Conservation (phyloP, 495 filamentous ascomycete genomes). For the Tuber microsphaerosporum region DNA sequence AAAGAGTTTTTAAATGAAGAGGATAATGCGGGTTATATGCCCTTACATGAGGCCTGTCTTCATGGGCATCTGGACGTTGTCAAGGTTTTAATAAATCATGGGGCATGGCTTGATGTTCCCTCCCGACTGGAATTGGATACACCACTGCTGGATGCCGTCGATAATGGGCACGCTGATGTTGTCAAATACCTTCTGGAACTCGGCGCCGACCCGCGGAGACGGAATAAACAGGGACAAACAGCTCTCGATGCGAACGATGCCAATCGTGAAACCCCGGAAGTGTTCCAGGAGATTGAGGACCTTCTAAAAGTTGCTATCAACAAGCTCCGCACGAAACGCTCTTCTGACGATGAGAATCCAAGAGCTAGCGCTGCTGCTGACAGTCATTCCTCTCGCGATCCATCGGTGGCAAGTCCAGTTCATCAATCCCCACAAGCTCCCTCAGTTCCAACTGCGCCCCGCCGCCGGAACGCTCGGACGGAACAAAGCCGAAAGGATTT, state of each 20-base stretch:
- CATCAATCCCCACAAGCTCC: constrained; percentile 48
- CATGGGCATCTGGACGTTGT: constrained; percentile 77
- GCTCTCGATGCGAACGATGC: constrained; percentile 79
- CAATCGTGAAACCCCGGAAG: constrained; percentile 30
- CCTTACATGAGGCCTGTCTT: constrained; percentile 81
- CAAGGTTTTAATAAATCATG: constrained; percentile 67
- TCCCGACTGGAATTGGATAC: constrained; percentile 84
- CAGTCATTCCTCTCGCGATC: constrained; percentile 57
- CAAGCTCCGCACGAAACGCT: constrained; percentile 37
- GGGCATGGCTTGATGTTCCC: constrained; percentile 69
- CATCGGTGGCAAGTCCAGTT: constrained; percentile 60
- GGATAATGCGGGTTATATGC: constrained; percentile 90
- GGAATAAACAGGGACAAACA: constrained; percentile 79
- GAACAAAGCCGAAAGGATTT: constrained; percentile 57
- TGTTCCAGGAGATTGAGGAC: constrained; percentile 50
- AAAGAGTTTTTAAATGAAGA: constrained; percentile 80
- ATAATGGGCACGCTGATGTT: constrained; percentile 87
- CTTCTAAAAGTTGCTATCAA: constrained; percentile 49
- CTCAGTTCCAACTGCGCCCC: constrained; percentile 40
- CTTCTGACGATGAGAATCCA: constrained; percentile 50
- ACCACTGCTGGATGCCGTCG: constrained; percentile 87
- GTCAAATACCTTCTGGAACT: constrained; percentile 76
- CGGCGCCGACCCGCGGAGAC: constrained; percentile 78
- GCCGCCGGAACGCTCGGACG: constrained; percentile 54
- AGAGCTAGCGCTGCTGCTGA: constrained; percentile 48